These are phyloP conservation scores for Galeopsis tetrahit DNA, from an alignment of 257 asterid species.

Conservation along the genomic window DNA sequence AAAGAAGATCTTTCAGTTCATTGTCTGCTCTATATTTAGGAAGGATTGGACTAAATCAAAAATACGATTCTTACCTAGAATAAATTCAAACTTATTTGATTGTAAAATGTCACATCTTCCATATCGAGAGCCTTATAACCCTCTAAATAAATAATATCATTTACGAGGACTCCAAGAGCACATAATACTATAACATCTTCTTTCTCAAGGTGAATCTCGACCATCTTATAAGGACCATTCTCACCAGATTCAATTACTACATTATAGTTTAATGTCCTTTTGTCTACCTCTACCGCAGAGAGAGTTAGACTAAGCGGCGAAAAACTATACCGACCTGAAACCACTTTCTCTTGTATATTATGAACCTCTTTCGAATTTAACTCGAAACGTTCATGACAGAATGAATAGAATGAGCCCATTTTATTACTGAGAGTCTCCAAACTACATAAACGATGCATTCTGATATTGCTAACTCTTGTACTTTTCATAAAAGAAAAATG, in stretches of 20 bases:
- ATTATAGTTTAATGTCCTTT: too few species aligned
- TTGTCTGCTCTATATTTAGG: neutral
- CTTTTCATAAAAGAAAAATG: too few species aligned
- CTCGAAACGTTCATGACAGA: neutral
- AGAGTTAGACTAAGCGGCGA: neutral
- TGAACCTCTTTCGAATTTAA: neutral
- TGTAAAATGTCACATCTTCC: neutral
- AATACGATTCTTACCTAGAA: neutral
- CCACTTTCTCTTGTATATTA: neutral
- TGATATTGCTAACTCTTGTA: too few species aligned
- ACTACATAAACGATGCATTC: too few species aligned
- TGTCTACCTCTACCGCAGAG: neutral
- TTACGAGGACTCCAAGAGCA: too few species aligned
- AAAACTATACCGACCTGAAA: neutral
- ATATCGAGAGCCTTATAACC: neutral
- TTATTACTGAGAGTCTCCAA: too few species aligned
- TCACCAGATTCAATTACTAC: too few species aligned
- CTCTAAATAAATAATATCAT: too few species aligned
- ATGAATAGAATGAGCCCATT: too few species aligned
- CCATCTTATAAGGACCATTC: too few species aligned
- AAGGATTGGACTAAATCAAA: neutral
- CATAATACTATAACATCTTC: too few species aligned
- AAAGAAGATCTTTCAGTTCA: neutral
- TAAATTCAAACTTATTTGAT: neutral
- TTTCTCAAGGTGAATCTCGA: too few species aligned